phyloP scores from a whole-genome alignment of 768 basidiomycete genomes.

The Porpolomopsis calyptriformis region DNA sequence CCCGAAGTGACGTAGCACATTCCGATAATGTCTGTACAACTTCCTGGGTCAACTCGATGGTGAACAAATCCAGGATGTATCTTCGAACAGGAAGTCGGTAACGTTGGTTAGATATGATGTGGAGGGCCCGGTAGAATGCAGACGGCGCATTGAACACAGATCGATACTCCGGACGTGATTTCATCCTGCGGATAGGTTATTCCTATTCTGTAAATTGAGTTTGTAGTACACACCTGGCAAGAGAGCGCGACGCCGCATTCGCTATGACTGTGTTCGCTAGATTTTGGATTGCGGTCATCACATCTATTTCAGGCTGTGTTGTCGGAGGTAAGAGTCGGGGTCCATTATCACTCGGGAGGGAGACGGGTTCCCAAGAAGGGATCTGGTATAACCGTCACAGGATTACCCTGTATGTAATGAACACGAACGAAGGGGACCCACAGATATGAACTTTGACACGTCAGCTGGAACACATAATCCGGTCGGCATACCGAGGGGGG shows the following conservation, averaged over 20 bases:
- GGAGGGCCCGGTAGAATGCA: conserved; percentile 76
- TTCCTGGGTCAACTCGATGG: conserved; percentile 60
- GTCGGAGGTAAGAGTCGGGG: conserved; percentile 53
- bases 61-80: conserved; percentile 90
- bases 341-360: conserved; percentile 26
- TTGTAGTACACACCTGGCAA: conserved; percentile 44
- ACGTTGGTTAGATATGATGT: conserved; percentile 79
- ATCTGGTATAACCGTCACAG: conserved; percentile 35
- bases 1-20: conserved; percentile 40
- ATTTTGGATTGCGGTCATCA: conserved; percentile 85
- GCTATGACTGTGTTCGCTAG: conserved; percentile 93
- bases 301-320: conserved; percentile 65
- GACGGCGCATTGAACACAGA: conserved; percentile 65
- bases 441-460: conserved; percentile 67
- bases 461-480: conserved; percentile 88
- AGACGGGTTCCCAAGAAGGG: conserved; percentile 49
- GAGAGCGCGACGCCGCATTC: conserved; percentile 82
- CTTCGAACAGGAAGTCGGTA: conserved; percentile 88
- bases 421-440: conserved; percentile 28
- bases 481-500: conserved; percentile 76
- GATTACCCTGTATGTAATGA: neutral
- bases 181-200: conserved; percentile 43
- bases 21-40: conserved; percentile 45
- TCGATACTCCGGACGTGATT: conserved; percentile 65
- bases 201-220: conserved; percentile 1